Evolutionary conservation across 371 early-diverging fungal genomes (phyloP).

Genomic region (Mortierella sp.): DNA sequence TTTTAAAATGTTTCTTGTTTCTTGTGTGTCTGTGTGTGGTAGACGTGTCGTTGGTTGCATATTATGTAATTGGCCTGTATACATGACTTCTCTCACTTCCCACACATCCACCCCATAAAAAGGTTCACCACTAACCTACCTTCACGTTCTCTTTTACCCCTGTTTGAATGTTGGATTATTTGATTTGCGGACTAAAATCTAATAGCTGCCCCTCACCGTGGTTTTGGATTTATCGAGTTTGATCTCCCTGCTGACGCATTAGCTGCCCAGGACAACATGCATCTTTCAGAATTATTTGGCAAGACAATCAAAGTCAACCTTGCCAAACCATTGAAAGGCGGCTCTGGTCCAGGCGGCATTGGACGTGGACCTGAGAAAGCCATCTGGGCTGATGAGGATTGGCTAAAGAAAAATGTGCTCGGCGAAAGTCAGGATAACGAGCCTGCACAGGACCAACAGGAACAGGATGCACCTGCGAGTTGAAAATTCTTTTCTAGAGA

Average conservation of each 20-base stretch:
- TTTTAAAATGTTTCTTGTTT: conserved; percentile 1
- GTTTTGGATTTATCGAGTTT: conserved; percentile 96
- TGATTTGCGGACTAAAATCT: neutral
- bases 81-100: neutral
- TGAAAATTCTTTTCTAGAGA: too few relatives aligned
- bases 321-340: conserved; percentile 81
- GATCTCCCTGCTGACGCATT: conserved; percentile 86
- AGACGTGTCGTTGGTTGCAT: too few relatives aligned
- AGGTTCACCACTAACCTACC: neutral
- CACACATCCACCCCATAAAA: neutral
- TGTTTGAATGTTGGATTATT: neutral
- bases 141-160: neutral
- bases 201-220: conserved; percentile 80
- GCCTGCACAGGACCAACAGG: conserved; percentile 10
- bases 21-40: conserved; percentile 5
- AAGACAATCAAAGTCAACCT: conserved; percentile 89
- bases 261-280: conserved; percentile 96
- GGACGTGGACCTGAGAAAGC: conserved; percentile 42
- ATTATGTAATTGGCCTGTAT: neutral
- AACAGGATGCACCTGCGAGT: neutral
- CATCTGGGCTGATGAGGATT: conserved; percentile 83
- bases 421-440: conserved; percentile 13
- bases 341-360: conserved; percentile 69
- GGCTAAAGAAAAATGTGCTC: conserved; percentile 74
- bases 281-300: conserved; percentile 90